Conservation (phyloP, 805 yeast genomes). For the Lachancea quebecensis region DNA sequence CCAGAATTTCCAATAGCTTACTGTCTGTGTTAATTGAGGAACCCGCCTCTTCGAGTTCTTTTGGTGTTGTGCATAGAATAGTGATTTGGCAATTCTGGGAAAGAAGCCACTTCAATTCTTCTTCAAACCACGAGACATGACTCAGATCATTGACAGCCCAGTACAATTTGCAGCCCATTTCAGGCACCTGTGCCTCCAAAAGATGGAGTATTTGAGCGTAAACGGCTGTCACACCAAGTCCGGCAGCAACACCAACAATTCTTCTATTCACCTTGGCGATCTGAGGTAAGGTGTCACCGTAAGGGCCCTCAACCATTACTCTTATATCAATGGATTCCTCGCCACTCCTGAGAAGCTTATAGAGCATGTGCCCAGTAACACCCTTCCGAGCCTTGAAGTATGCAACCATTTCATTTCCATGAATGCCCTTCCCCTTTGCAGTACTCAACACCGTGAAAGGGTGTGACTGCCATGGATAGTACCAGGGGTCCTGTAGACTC, state of each 20-base stretch:
- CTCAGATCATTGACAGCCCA: slow-evolving; percentile 58
- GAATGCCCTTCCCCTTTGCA: slow-evolving; percentile 30
- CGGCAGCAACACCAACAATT: slow-evolving; percentile 43
- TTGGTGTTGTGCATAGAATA: slow-evolving; percentile 10
- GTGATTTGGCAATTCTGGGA: slow-evolving; percentile 26
- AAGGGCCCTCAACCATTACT: slow-evolving; percentile 56
- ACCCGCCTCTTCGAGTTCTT: slow-evolving; percentile 4
- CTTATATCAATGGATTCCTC: slow-evolving; percentile 28
- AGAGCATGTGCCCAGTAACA: slow-evolving; percentile 40
- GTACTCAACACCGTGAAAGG: slow-evolving; percentile 56
- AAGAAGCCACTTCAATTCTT: slow-evolving; percentile 34
- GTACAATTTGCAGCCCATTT: slow-evolving; percentile 39
- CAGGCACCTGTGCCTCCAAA: slow-evolving; percentile 13
- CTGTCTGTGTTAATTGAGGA: slow-evolving; percentile 5
- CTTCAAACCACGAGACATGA: slow-evolving; percentile 43
- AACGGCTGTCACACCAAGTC: slow-evolving; percentile 49
- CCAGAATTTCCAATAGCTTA: not conserved
- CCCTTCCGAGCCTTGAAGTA: slow-evolving; percentile 53
- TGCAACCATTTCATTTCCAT: slow-evolving; percentile 29
- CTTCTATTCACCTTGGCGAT: slow-evolving; percentile 32
- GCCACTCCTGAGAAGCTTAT: slow-evolving; percentile 28
- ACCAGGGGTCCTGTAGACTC: slow-evolving; percentile 46
- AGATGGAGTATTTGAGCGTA: slow-evolving; percentile 35
- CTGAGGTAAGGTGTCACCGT: slow-evolving; percentile 41
- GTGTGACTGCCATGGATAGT: slow-evolving; percentile 46